Evolutionary conservation across 1,284 basidiomycete species (phyloP).

Genomic region (Earliella scabrosa): DNA sequence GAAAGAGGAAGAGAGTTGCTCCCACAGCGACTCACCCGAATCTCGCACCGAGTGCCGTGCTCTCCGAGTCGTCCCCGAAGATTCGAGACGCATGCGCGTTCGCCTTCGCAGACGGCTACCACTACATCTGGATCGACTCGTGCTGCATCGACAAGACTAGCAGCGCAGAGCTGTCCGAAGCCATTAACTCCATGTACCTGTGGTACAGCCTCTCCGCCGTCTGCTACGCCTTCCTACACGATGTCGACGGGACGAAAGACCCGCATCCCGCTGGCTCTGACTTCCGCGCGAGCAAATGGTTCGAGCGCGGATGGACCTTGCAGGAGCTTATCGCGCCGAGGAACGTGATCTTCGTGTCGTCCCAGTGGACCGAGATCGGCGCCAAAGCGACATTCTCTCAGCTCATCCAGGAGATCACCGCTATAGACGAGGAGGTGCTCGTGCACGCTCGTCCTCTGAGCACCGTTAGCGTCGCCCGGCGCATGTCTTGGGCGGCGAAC

Average conservation of each 20-base stretch:
- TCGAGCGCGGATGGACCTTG: background rate
- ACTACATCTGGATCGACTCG: constrained; percentile 12
- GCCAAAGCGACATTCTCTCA: constrained; percentile 4
- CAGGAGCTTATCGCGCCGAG: constrained; percentile 1
- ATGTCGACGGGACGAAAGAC: constrained; percentile 1
- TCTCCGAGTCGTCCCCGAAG: constrained; percentile 11
- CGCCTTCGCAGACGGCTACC: constrained; percentile 1
- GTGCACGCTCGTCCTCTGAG: background rate
- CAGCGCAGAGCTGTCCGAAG: constrained; percentile 16
- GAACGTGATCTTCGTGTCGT: background rate
- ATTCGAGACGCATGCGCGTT: constrained; percentile 5
- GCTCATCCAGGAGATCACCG: background rate
- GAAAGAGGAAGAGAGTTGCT: no score
- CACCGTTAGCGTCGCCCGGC: constrained; percentile 9
- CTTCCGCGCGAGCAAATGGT: constrained; percentile 12
- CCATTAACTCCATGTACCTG: constrained; percentile 18
- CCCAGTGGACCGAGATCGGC: background rate
- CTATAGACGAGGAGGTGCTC: constrained; percentile 1
- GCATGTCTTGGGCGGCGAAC: constrained; percentile 13
- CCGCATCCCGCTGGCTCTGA: background rate
- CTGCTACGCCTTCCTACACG: constrained; percentile 15
- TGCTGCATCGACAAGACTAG: constrained; percentile 17
- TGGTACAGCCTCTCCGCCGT: constrained; percentile 7
- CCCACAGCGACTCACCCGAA: no score
- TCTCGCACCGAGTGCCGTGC: no score